Evolutionary conservation across 1,139 yeast genomes (phyloP).

Genomic region (Geotrichum histeridarum): DNA sequence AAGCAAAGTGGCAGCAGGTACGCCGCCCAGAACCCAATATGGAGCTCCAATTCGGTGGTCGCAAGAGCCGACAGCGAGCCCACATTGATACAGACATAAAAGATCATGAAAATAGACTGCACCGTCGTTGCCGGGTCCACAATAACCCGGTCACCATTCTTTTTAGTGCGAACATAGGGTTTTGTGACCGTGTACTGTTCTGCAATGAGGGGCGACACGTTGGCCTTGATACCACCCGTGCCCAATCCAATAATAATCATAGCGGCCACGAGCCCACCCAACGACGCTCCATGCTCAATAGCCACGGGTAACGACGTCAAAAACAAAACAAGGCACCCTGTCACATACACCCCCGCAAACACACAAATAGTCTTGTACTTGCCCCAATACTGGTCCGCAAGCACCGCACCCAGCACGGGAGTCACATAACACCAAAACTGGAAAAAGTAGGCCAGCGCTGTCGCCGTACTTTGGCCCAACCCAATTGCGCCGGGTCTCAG

Average conservation of each 20-base stretch:
- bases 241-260: slow-evolving; percentile 70
- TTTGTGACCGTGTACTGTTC: slow-evolving; percentile 61
- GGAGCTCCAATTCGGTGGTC: slow-evolving; percentile 64
- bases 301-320: slow-evolving; percentile 67
- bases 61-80: slow-evolving; percentile 78
- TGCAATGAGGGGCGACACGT: slow-evolving; percentile 72
- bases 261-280: slow-evolving; percentile 52
- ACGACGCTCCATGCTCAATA: slow-evolving; percentile 44
- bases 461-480: slow-evolving; percentile 60
- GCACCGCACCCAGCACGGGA: slow-evolving; percentile 71
- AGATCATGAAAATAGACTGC: slow-evolving; percentile 69
- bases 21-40: slow-evolving; percentile 74
- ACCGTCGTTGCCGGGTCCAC: slow-evolving; percentile 66
- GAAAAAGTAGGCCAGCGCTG: slow-evolving; percentile 70
- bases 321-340: slow-evolving; percentile 60
- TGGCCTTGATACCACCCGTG: slow-evolving; percentile 78
- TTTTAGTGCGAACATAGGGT: slow-evolving; percentile 54
- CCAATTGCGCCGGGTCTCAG: slow-evolving; percentile 55
- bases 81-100: slow-evolving; percentile 74
- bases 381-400: slow-evolving; percentile 72
- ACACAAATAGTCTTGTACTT: slow-evolving; percentile 63
- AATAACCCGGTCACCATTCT: slow-evolving; percentile 62
- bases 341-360: slow-evolving; percentile 54
- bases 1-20: slow-evolving; percentile 59
- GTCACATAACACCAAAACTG: slow-evolving; percentile 81